A percentile compares a stretch with the other conserved stretches of the same genome.
These are phyloP conservation scores for Pleurotus platypus DNA, from an alignment of 768 basidiomycete genomes.

Conservation along the genomic window DNA sequence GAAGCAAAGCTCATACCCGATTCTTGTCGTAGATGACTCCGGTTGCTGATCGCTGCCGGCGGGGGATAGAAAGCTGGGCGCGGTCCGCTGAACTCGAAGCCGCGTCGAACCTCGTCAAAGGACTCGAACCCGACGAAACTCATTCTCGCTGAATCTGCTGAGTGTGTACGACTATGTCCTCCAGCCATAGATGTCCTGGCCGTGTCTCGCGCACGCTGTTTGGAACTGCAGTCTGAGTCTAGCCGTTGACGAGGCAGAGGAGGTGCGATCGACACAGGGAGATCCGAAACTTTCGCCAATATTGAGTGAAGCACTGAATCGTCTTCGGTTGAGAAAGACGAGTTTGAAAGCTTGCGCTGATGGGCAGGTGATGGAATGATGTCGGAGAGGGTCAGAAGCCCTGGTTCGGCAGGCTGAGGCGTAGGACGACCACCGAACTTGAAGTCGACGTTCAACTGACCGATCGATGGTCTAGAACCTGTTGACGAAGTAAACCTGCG, in stretches of 20 bases:
- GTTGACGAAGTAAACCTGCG: slow-evolving; percentile 26
- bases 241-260: slow-evolving; percentile 29
- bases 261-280: slow-evolving; percentile 27
- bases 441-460: slow-evolving; percentile 68
- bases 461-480: slow-evolving; percentile 50
- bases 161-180: slow-evolving; percentile 26
- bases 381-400: slow-evolving; percentile 61
- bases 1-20: slow-evolving; percentile 75
- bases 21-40: slow-evolving; percentile 44
- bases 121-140: slow-evolving; percentile 75
- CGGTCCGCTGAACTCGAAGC: slow-evolving; percentile 66
- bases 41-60: slow-evolving; percentile 28
- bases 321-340: slow-evolving; percentile 43
- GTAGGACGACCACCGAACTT: slow-evolving; percentile 61
- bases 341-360: slow-evolving; percentile 43
- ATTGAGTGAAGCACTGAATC: slow-evolving; percentile 55
- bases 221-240: slow-evolving; percentile 43
- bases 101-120: slow-evolving; percentile 75
- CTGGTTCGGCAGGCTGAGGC: slow-evolving; percentile 15
- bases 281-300: slow-evolving; percentile 34
- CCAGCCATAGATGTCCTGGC: slow-evolving; percentile 16
- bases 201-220: slow-evolving; percentile 21
- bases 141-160: slow-evolving; percentile 45
- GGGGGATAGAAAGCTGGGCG: slow-evolving; percentile 68
- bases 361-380: slow-evolving; percentile 68